Percentiles rank a stretch among this genome's conserved stretches.
phyloP scores from a whole-genome alignment of 192 early-diverging fungal species.

The Podila epigama region DNA sequence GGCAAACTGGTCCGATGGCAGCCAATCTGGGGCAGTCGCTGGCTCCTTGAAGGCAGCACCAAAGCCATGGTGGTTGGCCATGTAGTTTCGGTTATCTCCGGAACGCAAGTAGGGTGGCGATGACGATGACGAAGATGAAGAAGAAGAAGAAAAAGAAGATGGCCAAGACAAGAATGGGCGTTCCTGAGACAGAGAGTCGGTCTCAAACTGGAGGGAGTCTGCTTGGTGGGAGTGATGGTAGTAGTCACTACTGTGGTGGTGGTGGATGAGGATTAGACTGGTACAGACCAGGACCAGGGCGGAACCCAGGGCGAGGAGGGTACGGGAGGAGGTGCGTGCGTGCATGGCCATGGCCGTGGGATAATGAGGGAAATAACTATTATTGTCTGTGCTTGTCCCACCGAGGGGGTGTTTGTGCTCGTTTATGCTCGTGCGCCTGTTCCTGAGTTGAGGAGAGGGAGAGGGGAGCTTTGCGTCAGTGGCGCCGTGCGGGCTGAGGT shows the following conservation, averaged over 20 bases:
- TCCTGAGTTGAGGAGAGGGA: too few relatives aligned
- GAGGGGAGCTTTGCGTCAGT: too few relatives aligned
- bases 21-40: constrained; percentile 17
- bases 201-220: not conserved
- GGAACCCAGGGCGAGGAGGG: not conserved
- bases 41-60: constrained; percentile 15
- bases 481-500: too few relatives aligned
- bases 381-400: too few relatives aligned
- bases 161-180: not conserved
- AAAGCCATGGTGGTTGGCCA: not conserved
- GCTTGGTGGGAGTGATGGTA: not conserved
- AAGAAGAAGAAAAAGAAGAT: too few relatives aligned
- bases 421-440: not conserved
- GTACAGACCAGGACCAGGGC: not conserved
- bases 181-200: not conserved
- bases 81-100: not conserved
- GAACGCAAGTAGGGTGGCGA: too few relatives aligned
- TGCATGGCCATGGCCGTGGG: not conserved
- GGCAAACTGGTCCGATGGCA: constrained; percentile 33
- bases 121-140: too few relatives aligned
- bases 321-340: not conserved
- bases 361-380: not conserved
- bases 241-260: not conserved
- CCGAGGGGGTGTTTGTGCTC: not conserved
- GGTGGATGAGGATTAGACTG: not conserved